Evolutionary conservation across 345 rosid species (phyloP).

Genomic region (Populus euphratica): DNA sequence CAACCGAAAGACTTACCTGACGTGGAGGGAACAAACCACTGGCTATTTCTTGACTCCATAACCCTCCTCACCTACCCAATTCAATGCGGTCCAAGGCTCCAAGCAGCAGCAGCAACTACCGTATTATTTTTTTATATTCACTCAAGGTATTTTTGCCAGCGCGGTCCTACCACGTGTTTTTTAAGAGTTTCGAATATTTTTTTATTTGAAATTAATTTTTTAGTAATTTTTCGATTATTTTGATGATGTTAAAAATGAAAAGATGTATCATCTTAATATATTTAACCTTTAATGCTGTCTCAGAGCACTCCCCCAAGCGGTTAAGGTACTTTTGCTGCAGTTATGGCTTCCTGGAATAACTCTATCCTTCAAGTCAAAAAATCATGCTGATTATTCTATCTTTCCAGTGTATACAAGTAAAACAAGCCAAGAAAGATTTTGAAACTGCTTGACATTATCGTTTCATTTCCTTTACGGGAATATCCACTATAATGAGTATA

Average conservation of each 20-base stretch:
- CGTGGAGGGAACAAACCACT: slow-evolving; percentile 6
- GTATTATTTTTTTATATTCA: background rate
- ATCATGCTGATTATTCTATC: background rate
- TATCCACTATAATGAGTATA: background rate
- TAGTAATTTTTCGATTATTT: too few relatives aligned
- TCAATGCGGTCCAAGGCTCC: background rate
- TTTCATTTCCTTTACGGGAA: background rate
- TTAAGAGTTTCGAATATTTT: too few relatives aligned
- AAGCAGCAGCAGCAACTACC: background rate
- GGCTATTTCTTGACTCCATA: background rate
- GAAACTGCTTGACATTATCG: background rate
- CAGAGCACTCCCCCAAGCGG: too few relatives aligned
- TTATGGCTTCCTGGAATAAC: background rate
- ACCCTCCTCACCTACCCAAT: background rate
- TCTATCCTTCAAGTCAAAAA: background rate
- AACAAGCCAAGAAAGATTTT: background rate
- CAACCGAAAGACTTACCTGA: background rate
- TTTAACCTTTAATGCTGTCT: background rate
- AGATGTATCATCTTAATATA: too few relatives aligned
- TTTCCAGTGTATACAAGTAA: background rate
- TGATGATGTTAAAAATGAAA: too few relatives aligned
- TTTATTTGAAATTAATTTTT: too few relatives aligned
- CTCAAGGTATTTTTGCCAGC: background rate
- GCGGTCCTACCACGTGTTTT: too few relatives aligned
- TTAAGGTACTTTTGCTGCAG: background rate